Evolutionary conservation across 2,329 filamentous ascomycete species (phyloP).

Genomic region (Ceratocystis ficicola): DNA sequence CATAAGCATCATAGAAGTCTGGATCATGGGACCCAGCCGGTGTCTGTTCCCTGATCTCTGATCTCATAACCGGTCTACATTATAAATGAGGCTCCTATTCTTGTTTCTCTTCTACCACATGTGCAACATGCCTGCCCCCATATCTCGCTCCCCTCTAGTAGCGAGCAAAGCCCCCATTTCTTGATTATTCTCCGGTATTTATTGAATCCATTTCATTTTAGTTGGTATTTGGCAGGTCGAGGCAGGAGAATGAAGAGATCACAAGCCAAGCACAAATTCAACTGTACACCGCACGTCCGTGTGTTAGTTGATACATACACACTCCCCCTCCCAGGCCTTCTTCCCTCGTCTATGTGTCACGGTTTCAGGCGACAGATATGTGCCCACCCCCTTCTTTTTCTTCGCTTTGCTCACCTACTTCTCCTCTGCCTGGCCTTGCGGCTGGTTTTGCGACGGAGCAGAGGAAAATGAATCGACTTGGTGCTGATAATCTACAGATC

Average conservation of each 20-base stretch:
- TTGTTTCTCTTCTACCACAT: too few species aligned
- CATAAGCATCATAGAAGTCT: too few species aligned
- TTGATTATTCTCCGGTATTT: slow-evolving; percentile 5
- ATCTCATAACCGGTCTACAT: too few species aligned
- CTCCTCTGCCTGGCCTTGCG: not conserved
- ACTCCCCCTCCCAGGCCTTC: not conserved
- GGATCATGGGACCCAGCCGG: too few species aligned
- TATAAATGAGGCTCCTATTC: too few species aligned
- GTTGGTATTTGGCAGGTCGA: not conserved
- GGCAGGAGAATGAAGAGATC: not conserved
- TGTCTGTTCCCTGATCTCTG: too few species aligned
- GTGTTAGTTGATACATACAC: not conserved
- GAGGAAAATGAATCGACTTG: slow-evolving; percentile 4
- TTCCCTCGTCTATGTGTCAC: not conserved
- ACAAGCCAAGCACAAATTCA: not conserved
- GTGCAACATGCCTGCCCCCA: not conserved
- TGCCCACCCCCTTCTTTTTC: not conserved
- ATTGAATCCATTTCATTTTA: slow-evolving; percentile 9
- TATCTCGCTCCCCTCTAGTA: not conserved
- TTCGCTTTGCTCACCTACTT: too few species aligned
- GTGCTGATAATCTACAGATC: not conserved
- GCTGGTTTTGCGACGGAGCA: not conserved
- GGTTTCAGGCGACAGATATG: slow-evolving; percentile 10
- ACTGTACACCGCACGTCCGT: too few species aligned
- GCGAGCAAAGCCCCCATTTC: not conserved